These are phyloP conservation scores for Nosema muscidifuracis DNA, from an alignment of 371 early-diverging fungal genomes.

Conservation along the genomic window DNA sequence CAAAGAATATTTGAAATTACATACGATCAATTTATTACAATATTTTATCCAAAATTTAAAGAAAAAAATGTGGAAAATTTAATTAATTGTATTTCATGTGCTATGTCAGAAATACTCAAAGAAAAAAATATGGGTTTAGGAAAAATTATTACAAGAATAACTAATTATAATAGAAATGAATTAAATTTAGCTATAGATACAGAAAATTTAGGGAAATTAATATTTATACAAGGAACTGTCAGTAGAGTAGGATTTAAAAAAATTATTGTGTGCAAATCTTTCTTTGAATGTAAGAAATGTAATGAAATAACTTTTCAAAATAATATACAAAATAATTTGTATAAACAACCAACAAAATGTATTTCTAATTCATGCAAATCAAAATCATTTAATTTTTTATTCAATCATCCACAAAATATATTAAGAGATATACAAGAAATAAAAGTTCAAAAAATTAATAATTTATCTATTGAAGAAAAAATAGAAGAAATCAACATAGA, in stretches of 20 bases:
- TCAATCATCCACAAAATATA: conserved; percentile 26
- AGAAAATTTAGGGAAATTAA: conserved; percentile 27
- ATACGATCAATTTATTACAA: neutral
- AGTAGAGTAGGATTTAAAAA: conserved; percentile 53
- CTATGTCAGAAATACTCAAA: conserved; percentile 30
- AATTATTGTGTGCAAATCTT: conserved; percentile 22
- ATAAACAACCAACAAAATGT: conserved; percentile 50
- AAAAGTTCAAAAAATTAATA: conserved; percentile 53
- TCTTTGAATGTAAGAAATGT: conserved; percentile 60
- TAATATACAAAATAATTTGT: conserved; percentile 38
- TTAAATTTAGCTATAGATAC: neutral
- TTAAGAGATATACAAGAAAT: conserved; percentile 58
- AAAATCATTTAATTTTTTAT: conserved; percentile 46
- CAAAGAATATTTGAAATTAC: conserved; percentile 10
- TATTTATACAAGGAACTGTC: conserved; percentile 51
- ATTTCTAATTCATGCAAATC: conserved; percentile 49
- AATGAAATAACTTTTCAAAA: conserved; percentile 25
- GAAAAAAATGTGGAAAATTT: conserved; percentile 13
- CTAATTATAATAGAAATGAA: neutral
- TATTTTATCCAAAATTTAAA: neutral
- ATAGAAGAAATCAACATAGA: conserved; percentile 45
- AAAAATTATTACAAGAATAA: conserved; percentile 11
- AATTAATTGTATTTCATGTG: conserved; percentile 39
- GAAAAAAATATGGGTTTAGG: neutral
- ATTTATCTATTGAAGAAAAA: conserved; percentile 9